Base-by-base conservation (phyloP, 192 early-diverging fungal genomes). In the Gigaspora rosea region DNA sequence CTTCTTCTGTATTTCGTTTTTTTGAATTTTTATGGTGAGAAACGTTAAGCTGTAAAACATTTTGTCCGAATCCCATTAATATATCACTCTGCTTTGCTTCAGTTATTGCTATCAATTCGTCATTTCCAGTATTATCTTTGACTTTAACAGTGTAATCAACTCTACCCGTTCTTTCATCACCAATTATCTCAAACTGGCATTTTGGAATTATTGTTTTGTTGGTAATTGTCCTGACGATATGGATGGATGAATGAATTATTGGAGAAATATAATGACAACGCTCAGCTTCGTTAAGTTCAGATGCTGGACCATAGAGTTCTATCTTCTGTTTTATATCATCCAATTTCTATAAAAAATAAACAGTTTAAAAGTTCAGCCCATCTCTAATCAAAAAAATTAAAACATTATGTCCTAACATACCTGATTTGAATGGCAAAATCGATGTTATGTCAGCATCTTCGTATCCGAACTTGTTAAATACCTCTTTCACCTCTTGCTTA, bases 201-300 rank as follows among this genome's bases (percentile, higher is more conserved):
- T 66, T 36, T 66, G n/a, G 20, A 47, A 46, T 67, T 7, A 68
- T 68, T 68, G 12, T 41, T 68, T 68, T 51, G 15, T 50, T 68
- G 12, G 66, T 68, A 11, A 68, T 67, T 67, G 35, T 50, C 33
- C 13, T 68, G 18, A 46, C 1, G n/a, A 68, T 68, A 50, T 50
- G 20, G 49, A 68, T 68, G 16, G 46, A 27, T 51, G 15, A 11
- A 50, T 68, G 13, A 5, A 68, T 13, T 27, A 68, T 68, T 68
- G 6, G 18, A 49, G 47, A 68, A 68, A 68, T 68, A 51, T 68
- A 68, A 35, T 48, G 4, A 12, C 32, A 33, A 22, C 12, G 33
- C 32, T 4, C 12, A 61, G 0, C 32, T 11, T 63, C 12, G 12
- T 63, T 63, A 35, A 9, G 8, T 0, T 32, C 32, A 5, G 61